Evolutionary conservation across 352 stramenopile species (phyloP).

Genomic region (Pythium chondricola): DNA sequence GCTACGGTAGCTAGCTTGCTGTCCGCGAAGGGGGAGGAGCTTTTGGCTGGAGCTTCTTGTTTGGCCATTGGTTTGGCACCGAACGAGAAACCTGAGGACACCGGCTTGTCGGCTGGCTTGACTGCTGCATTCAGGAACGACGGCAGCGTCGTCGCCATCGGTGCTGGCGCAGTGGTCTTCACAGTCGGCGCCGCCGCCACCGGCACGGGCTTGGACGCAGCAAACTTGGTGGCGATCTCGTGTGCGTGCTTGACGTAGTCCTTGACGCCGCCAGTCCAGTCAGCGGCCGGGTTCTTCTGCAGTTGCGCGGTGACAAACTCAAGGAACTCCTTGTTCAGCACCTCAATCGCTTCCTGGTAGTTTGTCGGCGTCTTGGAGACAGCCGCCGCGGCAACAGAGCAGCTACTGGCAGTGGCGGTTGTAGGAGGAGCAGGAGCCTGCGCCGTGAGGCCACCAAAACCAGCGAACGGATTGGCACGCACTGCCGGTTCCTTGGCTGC

Average conservation of each 20-base stretch:
- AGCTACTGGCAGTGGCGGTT: too few species aligned
- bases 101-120: slow-evolving; percentile 3
- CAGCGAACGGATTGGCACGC: neutral
- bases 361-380: slow-evolving; percentile 12
- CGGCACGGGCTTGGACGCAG: slow-evolving; percentile 49
- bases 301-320: slow-evolving; percentile 60
- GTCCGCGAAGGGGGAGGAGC: neutral
- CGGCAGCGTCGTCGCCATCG: slow-evolving; percentile 17
- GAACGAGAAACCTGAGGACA: slow-evolving; percentile 8
- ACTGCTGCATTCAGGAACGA: slow-evolving; percentile 9
- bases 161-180: slow-evolving; percentile 5
- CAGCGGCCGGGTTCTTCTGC: slow-evolving; percentile 56
- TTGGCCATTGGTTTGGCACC: too few species aligned
- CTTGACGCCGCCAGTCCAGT: slow-evolving; percentile 57
- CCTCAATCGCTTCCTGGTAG: slow-evolving; percentile 75
- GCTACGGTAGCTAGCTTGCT: neutral
- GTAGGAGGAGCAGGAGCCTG: neutral
- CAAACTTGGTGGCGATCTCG: slow-evolving; percentile 54
- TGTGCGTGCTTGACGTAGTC: slow-evolving; percentile 72
- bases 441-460: too few species aligned
- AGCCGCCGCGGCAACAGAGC: neutral
- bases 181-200: slow-evolving; percentile 8
- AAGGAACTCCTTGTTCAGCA: slow-evolving; percentile 79
- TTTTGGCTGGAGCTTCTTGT: neutral
- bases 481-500: neutral